Conservation (phyloP, 129 eudicot genomes). For the Chrysanthemum makinoi region DNA sequence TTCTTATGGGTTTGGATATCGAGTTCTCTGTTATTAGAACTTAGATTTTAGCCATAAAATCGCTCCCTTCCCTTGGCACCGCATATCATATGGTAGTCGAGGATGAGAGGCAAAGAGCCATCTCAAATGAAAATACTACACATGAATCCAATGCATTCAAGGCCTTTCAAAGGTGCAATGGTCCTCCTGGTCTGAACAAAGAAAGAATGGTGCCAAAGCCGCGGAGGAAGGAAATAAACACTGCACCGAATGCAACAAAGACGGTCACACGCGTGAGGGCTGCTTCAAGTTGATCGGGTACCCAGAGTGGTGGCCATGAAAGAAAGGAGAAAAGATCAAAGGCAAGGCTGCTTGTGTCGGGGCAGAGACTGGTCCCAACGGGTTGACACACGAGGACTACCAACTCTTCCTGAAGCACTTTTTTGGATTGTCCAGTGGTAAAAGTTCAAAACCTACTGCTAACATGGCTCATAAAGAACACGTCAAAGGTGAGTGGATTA, state of each 20-base stretch:
- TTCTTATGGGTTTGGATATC: background rate
- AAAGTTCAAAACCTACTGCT: background rate
- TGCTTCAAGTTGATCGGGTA: background rate
- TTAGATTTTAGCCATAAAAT: too few relatives aligned
- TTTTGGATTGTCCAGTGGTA: background rate
- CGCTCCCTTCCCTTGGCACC: too few relatives aligned
- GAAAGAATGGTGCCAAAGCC: too few relatives aligned
- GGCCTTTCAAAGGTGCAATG: too few relatives aligned
- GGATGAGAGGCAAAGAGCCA: too few relatives aligned
- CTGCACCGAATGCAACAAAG: too few relatives aligned
- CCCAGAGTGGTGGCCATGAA: background rate
- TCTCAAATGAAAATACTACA: background rate
- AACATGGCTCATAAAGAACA: background rate
- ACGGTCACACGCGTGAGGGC: too few relatives aligned
- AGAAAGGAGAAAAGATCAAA: background rate
- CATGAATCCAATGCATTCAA: background rate
- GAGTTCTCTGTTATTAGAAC: background rate
- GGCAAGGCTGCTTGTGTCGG: background rate
- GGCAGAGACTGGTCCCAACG: background rate
- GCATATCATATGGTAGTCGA: too few relatives aligned
- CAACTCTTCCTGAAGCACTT: background rate
- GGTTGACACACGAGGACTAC: background rate
- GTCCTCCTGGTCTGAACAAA: too few relatives aligned
- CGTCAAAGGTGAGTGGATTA: background rate
- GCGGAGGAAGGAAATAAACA: too few relatives aligned